Evolutionary conservation across 2,329 filamentous ascomycete genomes (phyloP), one percentile per base, ranked within the genome.

Genomic region (Coniochaeta sp.): DNA sequence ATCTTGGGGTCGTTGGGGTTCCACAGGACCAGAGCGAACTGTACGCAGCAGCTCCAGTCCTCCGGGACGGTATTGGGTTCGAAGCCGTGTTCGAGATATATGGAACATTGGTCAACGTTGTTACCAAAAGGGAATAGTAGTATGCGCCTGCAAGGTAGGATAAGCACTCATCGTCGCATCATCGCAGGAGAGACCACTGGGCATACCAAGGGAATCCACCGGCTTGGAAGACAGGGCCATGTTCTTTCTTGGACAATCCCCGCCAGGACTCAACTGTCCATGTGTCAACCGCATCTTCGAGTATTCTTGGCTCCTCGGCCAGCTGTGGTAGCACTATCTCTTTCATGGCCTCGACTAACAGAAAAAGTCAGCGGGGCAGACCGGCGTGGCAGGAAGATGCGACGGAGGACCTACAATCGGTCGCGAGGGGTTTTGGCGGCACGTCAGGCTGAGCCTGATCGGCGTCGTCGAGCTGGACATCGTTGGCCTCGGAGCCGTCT

Each of bases 101-200:
- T 91, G 6, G 95, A 98, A 55, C 89, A 91, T 70, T 91, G 89
- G 66, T 98, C 93, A 60, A 93, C 90, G 66, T 96, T 93, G 73
- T 99, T 99, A 58, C 95, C 95, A 64, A 88, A 92, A 0, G 95
- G 93, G 70, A 99, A 99, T 72, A 99, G 92, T 16, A 99, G 83
- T 67, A 98, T 89, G 69, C 93, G 89, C 95, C 89, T 93, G 64
- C 24, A 54, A 31, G 38, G 57, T 17, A 26, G 57, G 58, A 63
- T 70, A 56, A 70, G 67, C 59, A 58, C 56, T 52, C 64, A 61
- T 66, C 36, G 12, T 34, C 22, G 61, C 38, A 16, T 12, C 43
- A 22, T 14, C 28, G 36, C 16, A 38, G 22, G 33, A n/a, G 11
- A 52, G 24, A 52, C 36, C 43, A 47, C 62, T 34, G 50, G 19